Percentiles rank a stretch among this genome's conserved stretches.
phyloP scores from a whole-genome alignment of 139 green algal genomes.

The Tetradesmus obliquus region DNA sequence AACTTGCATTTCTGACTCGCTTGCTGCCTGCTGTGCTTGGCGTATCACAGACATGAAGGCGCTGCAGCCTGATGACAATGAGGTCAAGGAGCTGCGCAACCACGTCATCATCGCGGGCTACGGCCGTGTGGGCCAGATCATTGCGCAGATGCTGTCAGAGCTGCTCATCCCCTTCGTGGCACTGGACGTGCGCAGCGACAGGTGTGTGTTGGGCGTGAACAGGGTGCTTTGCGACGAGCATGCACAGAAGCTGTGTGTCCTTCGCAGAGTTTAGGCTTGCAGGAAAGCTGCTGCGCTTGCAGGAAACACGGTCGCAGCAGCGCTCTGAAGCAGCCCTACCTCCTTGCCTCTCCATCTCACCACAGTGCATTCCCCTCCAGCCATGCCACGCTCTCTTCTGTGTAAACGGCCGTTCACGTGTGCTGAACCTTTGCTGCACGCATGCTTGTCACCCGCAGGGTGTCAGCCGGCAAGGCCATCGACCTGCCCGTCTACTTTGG shows the following conservation, averaged over 20 bases:
- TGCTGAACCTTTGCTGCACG: not conserved
- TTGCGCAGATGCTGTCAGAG: constrained; percentile 94
- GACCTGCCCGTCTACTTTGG: constrained; percentile 99
- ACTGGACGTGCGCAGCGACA: constrained; percentile 86
- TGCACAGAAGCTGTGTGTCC: constrained; percentile 42
- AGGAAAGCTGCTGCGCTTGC: not conserved
- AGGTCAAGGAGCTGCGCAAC: constrained; percentile 79
- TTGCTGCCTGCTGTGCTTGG: not conserved
- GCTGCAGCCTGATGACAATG: constrained; percentile 82
- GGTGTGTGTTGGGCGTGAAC: constrained; percentile 59
- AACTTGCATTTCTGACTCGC: not conserved
- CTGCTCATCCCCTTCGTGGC: constrained; percentile 98
- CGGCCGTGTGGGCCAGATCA: constrained; percentile 90
- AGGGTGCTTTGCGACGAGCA: constrained; percentile 46
- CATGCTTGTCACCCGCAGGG: constrained; percentile 56
- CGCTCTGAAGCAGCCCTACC: too few species aligned
- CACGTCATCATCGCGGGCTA: constrained; percentile 97
- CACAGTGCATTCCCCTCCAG: too few species aligned
- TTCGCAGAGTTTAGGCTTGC: not conserved
- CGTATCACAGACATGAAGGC: constrained; percentile 74
- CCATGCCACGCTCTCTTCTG: too few species aligned
- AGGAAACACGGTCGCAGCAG: too few species aligned
- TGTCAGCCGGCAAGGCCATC: constrained; percentile 59
- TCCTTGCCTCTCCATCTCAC: too few species aligned
- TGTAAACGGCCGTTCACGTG: too few species aligned